Percentiles rank a stretch among this genome's conserved stretches.
Evolutionary conservation across 108 stramenopile genomes (phyloP).

Genomic region (Pseudonitzschia multiseries): DNA sequence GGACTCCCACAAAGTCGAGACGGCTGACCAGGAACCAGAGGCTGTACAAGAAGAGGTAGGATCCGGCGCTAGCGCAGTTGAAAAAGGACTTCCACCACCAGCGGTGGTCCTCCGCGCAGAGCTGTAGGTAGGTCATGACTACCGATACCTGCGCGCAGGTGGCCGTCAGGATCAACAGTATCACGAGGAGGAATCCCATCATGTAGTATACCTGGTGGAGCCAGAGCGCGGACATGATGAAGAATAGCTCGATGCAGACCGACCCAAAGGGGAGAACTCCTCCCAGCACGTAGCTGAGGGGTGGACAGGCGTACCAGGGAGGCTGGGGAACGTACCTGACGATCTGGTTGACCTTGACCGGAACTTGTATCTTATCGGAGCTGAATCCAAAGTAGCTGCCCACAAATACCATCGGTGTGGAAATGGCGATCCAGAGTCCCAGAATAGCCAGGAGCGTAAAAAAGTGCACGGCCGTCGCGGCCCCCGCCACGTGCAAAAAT

Average conservation of each 20-base stretch:
- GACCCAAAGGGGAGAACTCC: slow-evolving; percentile 98
- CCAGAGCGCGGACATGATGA: slow-evolving; percentile 98
- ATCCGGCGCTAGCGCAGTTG: slow-evolving; percentile 88
- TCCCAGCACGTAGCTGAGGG: slow-evolving; percentile 44
- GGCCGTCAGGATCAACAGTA: slow-evolving; percentile 88
- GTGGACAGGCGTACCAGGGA: slow-evolving; percentile 84
- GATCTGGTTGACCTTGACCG: slow-evolving; percentile 92
- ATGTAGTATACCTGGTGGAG: slow-evolving; percentile 98
- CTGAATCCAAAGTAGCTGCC: slow-evolving; percentile 95
- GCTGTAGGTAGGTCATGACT: slow-evolving; percentile 97
- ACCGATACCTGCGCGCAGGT: slow-evolving; percentile 96
- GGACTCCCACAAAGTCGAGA: slow-evolving; percentile 81
- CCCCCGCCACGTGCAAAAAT: slow-evolving; percentile 75
- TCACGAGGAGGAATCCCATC: slow-evolving; percentile 95
- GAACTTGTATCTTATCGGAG: slow-evolving; percentile 72
- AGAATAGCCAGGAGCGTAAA: slow-evolving; percentile 81
- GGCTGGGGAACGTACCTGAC: slow-evolving; percentile 85
- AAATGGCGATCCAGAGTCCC: slow-evolving; percentile 80
- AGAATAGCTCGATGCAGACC: slow-evolving; percentile 97
- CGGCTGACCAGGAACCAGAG: slow-evolving; percentile 88
- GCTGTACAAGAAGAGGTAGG: slow-evolving; percentile 94
- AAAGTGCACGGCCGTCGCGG: slow-evolving; percentile 90
- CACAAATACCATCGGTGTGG: slow-evolving; percentile 91
- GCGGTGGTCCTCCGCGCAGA: slow-evolving; percentile 95
- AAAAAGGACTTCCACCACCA: slow-evolving; percentile 99